These are phyloP conservation scores for Penicillium egyptiacum DNA, from an alignment of 495 filamentous ascomycete genomes.

Conservation along the genomic window DNA sequence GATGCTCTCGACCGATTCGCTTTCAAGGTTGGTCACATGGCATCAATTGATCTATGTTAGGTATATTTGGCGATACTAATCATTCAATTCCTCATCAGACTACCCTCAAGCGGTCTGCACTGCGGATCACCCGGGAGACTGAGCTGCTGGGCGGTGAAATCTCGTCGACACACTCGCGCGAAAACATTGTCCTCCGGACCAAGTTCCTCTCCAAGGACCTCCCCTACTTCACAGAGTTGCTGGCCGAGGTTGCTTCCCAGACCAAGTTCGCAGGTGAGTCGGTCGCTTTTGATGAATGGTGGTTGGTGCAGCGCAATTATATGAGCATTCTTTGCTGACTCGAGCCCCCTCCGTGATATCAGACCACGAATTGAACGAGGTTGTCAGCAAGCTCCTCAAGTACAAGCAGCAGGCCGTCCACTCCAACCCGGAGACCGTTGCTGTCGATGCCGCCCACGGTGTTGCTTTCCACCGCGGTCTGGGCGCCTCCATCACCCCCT, in stretches of 20 bases:
- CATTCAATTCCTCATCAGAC: constrained; percentile 55
- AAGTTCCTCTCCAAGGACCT: constrained; percentile 94
- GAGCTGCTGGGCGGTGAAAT: constrained; percentile 92
- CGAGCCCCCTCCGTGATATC: constrained; percentile 16
- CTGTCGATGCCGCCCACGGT: constrained; percentile 80
- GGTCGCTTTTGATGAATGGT: constrained; percentile 2
- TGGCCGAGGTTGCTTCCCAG: constrained; percentile 84
- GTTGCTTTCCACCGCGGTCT: constrained; percentile 94
- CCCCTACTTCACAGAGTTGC: constrained; percentile 94
- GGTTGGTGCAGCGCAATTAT: not conserved
- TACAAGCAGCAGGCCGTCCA: constrained; percentile 67
- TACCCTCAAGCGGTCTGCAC: constrained; percentile 78
- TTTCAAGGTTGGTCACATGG: constrained; percentile 76
- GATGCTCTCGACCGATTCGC: constrained; percentile 90
- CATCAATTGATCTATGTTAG: constrained; percentile 27
- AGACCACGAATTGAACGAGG: constrained; percentile 88
- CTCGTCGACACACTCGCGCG: constrained; percentile 80
- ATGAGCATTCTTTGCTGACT: constrained; percentile 16
- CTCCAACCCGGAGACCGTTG: constrained; percentile 65
- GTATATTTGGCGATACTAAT: constrained; percentile 6
- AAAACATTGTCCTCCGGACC: constrained; percentile 86
- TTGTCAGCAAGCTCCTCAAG: constrained; percentile 71
- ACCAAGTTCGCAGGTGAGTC: constrained; percentile 80
- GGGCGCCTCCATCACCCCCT: constrained; percentile 70
- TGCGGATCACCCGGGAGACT: constrained; percentile 90